phyloP scores from a whole-genome alignment of 148 eudicot genomes.

The Fallopia convolvulus region DNA sequence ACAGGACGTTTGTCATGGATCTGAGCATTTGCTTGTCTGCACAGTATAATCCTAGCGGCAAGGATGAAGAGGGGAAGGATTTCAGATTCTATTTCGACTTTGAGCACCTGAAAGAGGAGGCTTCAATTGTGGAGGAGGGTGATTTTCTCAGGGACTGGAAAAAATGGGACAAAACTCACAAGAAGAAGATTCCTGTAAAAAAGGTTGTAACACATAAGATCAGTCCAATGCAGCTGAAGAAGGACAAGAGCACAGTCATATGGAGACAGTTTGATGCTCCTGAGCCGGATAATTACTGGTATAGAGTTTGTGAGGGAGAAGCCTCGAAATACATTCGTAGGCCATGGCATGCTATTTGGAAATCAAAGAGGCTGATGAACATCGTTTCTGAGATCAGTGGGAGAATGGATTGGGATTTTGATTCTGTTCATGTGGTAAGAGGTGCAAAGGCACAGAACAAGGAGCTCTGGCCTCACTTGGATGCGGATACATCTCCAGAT shows the following conservation, averaged over 20 bases:
- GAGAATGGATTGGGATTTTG: slow-evolving; percentile 93
- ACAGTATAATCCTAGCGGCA: slow-evolving; percentile 48
- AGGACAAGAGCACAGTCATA: slow-evolving; percentile 72
- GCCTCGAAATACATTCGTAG: slow-evolving; percentile 65
- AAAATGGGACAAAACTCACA: slow-evolving; percentile 62
- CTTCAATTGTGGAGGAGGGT: slow-evolving; percentile 71
- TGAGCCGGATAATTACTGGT: slow-evolving; percentile 95
- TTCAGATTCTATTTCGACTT: slow-evolving; percentile 86
- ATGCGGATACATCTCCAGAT: slow-evolving; percentile 82
- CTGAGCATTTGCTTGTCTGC: slow-evolving; percentile 63
- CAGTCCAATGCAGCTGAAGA: slow-evolving; percentile 70
- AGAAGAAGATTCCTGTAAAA: slow-evolving; percentile 56
- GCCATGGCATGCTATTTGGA: slow-evolving; percentile 96
- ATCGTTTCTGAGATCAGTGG: slow-evolving; percentile 92
- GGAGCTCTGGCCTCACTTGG: slow-evolving; percentile 78
- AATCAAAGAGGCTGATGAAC: slow-evolving; percentile 96
- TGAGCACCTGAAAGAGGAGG: slow-evolving; percentile 83
- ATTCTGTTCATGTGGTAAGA: slow-evolving; percentile 86
- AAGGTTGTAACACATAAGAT: slow-evolving; percentile 59
- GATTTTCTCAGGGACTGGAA: slow-evolving; percentile 75
- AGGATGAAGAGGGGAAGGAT: slow-evolving; percentile 91
- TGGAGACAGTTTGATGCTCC: slow-evolving; percentile 94
- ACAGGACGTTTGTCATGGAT: slow-evolving; percentile 92
- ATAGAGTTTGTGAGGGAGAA: slow-evolving; percentile 80
- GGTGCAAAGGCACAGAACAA: slow-evolving; percentile 86